A percentile compares a stretch with the other conserved stretches of the same genome.
Conservation (phyloP, 176 grass and related monocot genomes). For the Bolboschoenus planiculmis region DNA sequence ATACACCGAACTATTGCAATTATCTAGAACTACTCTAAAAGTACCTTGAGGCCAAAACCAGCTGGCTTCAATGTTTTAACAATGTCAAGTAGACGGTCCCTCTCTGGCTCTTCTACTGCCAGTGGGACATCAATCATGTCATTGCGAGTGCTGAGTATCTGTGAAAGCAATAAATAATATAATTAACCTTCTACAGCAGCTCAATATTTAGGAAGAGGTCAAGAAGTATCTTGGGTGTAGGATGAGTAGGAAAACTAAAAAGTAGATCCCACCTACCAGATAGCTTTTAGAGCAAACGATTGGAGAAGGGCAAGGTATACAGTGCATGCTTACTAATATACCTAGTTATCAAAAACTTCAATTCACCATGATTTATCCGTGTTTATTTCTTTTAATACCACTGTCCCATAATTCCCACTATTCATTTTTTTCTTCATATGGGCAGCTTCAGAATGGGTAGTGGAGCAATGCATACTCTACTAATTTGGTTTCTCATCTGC, state of each 20-base stretch:
- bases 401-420: not conserved
- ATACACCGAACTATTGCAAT: not conserved
- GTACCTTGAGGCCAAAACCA: constrained; percentile 81
- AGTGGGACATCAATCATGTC: constrained; percentile 76
- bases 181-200: not conserved
- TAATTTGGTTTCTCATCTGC: not conserved
- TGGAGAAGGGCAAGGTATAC: not conserved
- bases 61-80: constrained; percentile 72
- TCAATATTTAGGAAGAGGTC: not conserved
- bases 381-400: not conserved
- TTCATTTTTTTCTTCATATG: not conserved
- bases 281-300: not conserved
- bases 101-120: constrained; percentile 54
- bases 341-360: not conserved
- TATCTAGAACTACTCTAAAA: not conserved
- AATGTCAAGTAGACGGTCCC: constrained; percentile 59
- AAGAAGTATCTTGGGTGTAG: too few relatives aligned
- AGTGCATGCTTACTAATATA: not conserved
- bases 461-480: not conserved
- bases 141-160: constrained; percentile 64
- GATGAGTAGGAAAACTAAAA: not conserved
- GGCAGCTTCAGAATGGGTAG: not conserved
- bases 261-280: not conserved
- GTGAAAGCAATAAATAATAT: constrained; percentile 3
- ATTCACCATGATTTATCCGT: not conserved